phyloP scores from a whole-genome alignment of 2,329 filamentous ascomycete species.

The Ascochyta koolunga region DNA sequence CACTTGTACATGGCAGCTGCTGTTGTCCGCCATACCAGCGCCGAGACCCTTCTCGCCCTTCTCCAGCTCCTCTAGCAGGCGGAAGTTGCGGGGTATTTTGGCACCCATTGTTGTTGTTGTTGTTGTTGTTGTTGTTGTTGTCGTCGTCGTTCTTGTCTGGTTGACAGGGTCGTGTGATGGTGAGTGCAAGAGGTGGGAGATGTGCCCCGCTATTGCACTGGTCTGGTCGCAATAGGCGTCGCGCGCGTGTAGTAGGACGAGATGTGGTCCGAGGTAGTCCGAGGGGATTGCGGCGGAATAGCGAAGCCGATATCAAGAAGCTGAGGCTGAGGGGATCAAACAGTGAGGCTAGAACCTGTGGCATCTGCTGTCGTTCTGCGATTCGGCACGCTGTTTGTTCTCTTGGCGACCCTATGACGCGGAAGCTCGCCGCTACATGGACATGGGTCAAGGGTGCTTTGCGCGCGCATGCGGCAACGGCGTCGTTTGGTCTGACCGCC shows the following conservation, averaged over 20 bases:
- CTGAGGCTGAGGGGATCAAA: slow-evolving; percentile 8
- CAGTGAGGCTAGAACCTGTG: slow-evolving; percentile 1
- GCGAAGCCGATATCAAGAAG: neutral
- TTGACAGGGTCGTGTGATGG: slow-evolving; percentile 2
- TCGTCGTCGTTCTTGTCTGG: too few species aligned
- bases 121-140: slow-evolving; percentile 14
- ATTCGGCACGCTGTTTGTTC: slow-evolving; percentile 10
- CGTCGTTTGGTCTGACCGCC: slow-evolving; percentile 23
- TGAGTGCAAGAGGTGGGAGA: slow-evolving; percentile 34
- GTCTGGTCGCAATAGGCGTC: slow-evolving; percentile 12
- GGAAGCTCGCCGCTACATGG: slow-evolving; percentile 5
- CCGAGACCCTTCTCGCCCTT: slow-evolving; percentile 98
- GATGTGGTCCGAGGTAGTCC: slow-evolving; percentile 1
- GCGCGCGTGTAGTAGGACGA: slow-evolving; percentile 7
- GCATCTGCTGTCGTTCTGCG: slow-evolving; percentile 5
- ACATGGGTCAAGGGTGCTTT: slow-evolving; percentile 14
- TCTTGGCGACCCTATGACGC: slow-evolving; percentile 18
- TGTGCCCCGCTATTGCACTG: slow-evolving; percentile 39
- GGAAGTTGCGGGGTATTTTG: slow-evolving; percentile 93
- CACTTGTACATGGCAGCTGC: neutral
- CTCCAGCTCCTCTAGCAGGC: slow-evolving; percentile 94
- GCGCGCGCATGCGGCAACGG: neutral
- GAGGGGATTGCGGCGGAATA: neutral
- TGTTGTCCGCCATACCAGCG: slow-evolving; percentile 64
- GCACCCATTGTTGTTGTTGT: slow-evolving; percentile 59